phyloP scores from a whole-genome alignment of 2,329 filamentous ascomycete genomes.

The Hymenoscyphus linearis region DNA sequence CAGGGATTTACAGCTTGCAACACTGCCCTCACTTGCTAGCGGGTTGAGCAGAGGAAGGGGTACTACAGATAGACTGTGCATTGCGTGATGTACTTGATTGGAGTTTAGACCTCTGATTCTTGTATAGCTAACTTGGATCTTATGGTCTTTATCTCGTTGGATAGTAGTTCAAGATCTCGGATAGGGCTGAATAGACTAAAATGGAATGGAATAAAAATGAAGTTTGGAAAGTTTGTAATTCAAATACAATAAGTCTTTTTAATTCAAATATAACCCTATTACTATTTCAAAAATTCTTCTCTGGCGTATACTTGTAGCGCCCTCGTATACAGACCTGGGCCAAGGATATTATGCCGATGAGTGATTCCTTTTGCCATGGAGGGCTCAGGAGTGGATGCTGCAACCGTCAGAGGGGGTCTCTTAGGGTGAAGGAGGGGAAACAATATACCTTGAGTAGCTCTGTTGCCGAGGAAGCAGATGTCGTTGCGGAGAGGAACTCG shows the following conservation, averaged over 20 bases:
- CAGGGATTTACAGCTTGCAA: not conserved
- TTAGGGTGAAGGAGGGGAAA: not conserved
- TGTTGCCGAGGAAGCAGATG: constrained; percentile 24
- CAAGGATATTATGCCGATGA: constrained; percentile 13
- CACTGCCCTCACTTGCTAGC: not conserved
- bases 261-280: constrained; percentile 1
- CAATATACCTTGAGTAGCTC: constrained; percentile 13
- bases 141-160: not conserved
- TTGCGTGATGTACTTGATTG: not conserved
- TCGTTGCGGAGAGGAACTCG: constrained; percentile 31
- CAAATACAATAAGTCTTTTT: constrained; percentile 1
- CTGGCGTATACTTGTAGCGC: constrained; percentile 12
- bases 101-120: not conserved
- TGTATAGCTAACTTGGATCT: not conserved
- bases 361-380: constrained; percentile 11
- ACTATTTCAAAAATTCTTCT: not conserved
- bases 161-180: not conserved
- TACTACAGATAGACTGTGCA: not conserved
- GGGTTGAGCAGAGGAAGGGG: not conserved
- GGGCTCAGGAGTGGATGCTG: constrained; percentile 11
- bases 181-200: not conserved
- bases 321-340: constrained; percentile 8
- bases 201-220: not conserved
- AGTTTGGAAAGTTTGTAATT: not conserved
- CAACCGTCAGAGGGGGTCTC: constrained; percentile 1